phyloP scores from a whole-genome alignment of 1,284 basidiomycete genomes.

The Coriolopsis trogii region DNA sequence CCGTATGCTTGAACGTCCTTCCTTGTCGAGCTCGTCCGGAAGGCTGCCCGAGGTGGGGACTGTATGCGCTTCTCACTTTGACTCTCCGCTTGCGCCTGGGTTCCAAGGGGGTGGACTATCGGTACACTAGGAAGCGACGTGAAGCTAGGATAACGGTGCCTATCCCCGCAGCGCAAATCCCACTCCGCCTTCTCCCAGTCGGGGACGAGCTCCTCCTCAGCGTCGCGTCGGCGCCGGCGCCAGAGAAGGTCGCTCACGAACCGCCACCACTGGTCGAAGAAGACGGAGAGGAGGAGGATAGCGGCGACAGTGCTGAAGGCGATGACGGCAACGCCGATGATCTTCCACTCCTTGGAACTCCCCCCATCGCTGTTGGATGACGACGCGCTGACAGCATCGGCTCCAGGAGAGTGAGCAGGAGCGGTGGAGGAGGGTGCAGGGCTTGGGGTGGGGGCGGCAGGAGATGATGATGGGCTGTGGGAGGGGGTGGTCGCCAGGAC shows the following conservation, averaged over 20 bases:
- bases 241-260: conserved; percentile 54
- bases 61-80: no score
- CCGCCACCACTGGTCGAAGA: conserved; percentile 68
- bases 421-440: conserved; percentile 7
- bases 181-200: conserved; percentile 66
- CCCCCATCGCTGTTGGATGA: neutral
- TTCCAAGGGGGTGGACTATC: neutral
- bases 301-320: conserved; percentile 56
- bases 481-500: neutral
- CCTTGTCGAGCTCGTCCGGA: neutral
- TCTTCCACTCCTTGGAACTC: conserved; percentile 54
- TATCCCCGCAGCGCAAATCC: conserved; percentile 51
- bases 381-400: neutral
- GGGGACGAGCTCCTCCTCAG: conserved; percentile 60
- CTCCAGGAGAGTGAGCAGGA: neutral
- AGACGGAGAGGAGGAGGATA: conserved; percentile 56
- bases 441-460: neutral
- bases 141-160: conserved; percentile 36
- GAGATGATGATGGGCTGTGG: neutral
- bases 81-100: no score
- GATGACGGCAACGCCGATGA: conserved; percentile 65
- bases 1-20: neutral
- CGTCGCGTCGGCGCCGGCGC: conserved; percentile 35
- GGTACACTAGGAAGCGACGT: conserved; percentile 17
- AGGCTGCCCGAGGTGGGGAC: neutral